Base-by-base conservation (phyloP, 192 early-diverging fungal genomes). In the Coemansia sp. region DNA sequence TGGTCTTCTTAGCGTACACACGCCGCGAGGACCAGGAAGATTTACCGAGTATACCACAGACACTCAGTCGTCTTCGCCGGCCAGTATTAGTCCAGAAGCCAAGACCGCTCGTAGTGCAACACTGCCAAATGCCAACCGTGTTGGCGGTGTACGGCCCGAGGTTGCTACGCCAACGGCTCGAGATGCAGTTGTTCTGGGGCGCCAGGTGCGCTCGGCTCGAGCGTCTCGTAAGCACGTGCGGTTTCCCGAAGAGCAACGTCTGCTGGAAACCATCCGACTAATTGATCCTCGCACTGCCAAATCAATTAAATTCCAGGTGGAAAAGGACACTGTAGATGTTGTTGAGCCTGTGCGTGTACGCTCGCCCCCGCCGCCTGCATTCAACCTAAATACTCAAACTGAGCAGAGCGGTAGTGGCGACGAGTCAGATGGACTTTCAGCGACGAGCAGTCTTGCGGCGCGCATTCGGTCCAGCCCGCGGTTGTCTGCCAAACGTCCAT, bases 211-310 rank as follows among this genome's bases (percentile, higher is more conserved):
- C 36, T 55, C 65, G 10, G 46, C 62, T 10, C 15, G 53, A 5
- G 52, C 60, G 11, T 20, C 61, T 2, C 56, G 71, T 12, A 81
- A 81, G 58, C 48, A 58, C 3, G 79, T 81, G 60, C 66, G 73
- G 28, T 81, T 81, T 28, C 79, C 79, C 3, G 79, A 76, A 38
- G 73, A 81, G 47, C 50, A 58, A 49, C 57, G 70, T 5, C 52
- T 76, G 60, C 70, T 81, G n/a, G 70, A 75, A 57, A 81, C 73
- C 25, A 81, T 81, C 26, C 63, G 73, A 9, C 21, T 76, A 28
- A 62, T 76, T n/a, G 73, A 81, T 28, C 79, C 79, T 18, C 51
- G 34, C 4, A 51, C 57, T 17, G 70, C 70, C 10, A 62, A 67
- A 57, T 66, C 69, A 7, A 68, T 68, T 58, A 66, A 81, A 40